phyloP scores from a whole-genome alignment of 2,329 filamentous ascomycete genomes.

The Ophiostoma sp. region DNA sequence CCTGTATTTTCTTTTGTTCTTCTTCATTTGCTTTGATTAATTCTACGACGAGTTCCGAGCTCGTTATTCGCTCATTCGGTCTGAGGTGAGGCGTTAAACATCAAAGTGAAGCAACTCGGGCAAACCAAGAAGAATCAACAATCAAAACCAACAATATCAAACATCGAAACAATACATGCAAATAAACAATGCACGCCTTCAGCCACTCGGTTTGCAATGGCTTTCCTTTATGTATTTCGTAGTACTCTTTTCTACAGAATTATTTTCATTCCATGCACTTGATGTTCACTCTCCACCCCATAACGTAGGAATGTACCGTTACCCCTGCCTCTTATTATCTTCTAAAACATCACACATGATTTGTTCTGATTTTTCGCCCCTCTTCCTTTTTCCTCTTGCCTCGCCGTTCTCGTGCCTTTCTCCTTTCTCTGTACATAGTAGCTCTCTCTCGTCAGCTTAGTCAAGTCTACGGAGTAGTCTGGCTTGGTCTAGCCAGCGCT shows the following conservation, averaged over 20 bases:
- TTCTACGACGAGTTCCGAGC: background rate
- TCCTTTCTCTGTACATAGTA: background rate
- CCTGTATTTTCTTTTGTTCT: background rate
- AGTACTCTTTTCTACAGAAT: too few relatives aligned
- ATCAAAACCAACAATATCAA: background rate
- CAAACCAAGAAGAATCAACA: background rate
- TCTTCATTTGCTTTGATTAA: background rate
- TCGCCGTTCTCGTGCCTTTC: background rate
- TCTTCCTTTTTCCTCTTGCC: background rate
- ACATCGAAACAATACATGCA: background rate
- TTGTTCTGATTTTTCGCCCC: slow-evolving; percentile 12
- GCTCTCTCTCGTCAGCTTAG: background rate
- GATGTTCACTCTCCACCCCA: background rate
- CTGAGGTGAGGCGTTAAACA: background rate
- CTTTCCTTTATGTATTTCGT: too few relatives aligned
- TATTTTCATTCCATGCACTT: background rate
- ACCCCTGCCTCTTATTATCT: too few relatives aligned
- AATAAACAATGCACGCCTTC: background rate
- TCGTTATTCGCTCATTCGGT: background rate
- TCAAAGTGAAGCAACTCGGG: background rate
- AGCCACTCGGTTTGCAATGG: too few relatives aligned
- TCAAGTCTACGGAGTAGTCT: background rate
- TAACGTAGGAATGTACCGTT: too few relatives aligned
- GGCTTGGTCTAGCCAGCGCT: background rate
- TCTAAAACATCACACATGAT: slow-evolving; percentile 15